phyloP scores from a whole-genome alignment of 2,329 filamentous ascomycete genomes.

The Scortechinia acanthostroma region DNA sequence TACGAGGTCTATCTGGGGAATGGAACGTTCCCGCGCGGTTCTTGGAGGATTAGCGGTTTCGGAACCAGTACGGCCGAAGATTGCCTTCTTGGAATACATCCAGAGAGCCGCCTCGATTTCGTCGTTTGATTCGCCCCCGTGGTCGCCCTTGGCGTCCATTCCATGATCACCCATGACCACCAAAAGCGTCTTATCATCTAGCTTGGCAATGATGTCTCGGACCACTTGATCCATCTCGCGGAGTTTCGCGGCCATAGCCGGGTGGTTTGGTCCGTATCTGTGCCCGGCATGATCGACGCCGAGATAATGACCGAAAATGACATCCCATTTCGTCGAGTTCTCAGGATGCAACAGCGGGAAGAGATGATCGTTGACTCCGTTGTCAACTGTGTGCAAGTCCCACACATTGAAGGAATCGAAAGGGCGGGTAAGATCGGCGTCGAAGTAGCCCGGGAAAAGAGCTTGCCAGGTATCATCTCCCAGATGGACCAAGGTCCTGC shows the following conservation, averaged over 20 bases:
- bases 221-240: conserved; percentile 84
- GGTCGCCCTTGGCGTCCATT: conserved; percentile 95
- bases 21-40: conserved; percentile 72
- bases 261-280: conserved; percentile 86
- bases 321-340: conserved; percentile 72
- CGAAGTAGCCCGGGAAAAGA: conserved; percentile 89
- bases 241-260: conserved; percentile 84
- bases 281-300: conserved; percentile 97
- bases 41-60: conserved; percentile 47
- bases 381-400: conserved; percentile 94
- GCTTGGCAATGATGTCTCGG: conserved; percentile 56
- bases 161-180: conserved; percentile 99
- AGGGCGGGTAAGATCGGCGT: conserved; percentile 74
- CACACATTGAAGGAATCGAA: conserved; percentile 98
- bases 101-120: conserved; percentile 90
- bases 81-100: conserved; percentile 89
- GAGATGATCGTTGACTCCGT: conserved; percentile 85
- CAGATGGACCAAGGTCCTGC: conserved; percentile 77
- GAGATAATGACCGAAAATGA: conserved; percentile 89
- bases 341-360: conserved; percentile 69
- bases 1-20: conserved; percentile 87
- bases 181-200: conserved; percentile 82
- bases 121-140: conserved; percentile 95
- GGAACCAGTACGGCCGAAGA: conserved; percentile 72
- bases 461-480: conserved; percentile 98